Percentiles rank a stretch among this genome's conserved stretches.
phyloP scores from a whole-genome alignment of 371 early-diverging fungal genomes.

The Vairimorpha apis region DNA sequence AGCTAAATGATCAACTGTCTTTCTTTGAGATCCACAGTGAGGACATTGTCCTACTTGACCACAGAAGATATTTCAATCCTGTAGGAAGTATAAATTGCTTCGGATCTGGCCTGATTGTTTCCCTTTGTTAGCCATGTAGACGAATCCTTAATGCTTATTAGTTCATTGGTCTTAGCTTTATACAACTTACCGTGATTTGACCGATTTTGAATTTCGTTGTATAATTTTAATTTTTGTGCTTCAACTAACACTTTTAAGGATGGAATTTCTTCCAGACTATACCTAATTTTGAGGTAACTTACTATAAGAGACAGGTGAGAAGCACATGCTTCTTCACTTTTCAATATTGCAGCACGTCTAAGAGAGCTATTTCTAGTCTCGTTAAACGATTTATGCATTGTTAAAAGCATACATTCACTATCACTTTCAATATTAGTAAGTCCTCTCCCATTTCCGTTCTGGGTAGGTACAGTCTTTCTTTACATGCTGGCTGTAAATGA shows the following conservation, averaged over 20 bases:
- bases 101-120: slow-evolving; percentile 20
- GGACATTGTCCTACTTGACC: background rate
- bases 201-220: background rate
- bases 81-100: background rate
- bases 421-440: slow-evolving; percentile 6
- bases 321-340: background rate
- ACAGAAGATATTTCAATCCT: slow-evolving; percentile 13
- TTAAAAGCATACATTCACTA: slow-evolving; percentile 4
- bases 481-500: slow-evolving; percentile 10
- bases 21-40: background rate
- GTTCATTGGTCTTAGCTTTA: slow-evolving; percentile 6
- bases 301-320: background rate
- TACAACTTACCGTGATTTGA: background rate
- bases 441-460: slow-evolving; percentile 17
- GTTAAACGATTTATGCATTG: background rate
- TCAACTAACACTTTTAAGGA: too few relatives aligned
- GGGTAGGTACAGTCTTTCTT: background rate
- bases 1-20: slow-evolving; percentile 17
- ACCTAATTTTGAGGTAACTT: background rate
- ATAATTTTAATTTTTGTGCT: background rate
- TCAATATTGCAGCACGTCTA: slow-evolving; percentile 11
- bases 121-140: slow-evolving; percentile 3
- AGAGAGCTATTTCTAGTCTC: slow-evolving; percentile 12
- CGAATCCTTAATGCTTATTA: background rate
- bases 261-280: background rate